These are phyloP conservation scores for Nicotiana undulata DNA, from an alignment of 257 asterid genomes.

Conservation along the genomic window DNA sequence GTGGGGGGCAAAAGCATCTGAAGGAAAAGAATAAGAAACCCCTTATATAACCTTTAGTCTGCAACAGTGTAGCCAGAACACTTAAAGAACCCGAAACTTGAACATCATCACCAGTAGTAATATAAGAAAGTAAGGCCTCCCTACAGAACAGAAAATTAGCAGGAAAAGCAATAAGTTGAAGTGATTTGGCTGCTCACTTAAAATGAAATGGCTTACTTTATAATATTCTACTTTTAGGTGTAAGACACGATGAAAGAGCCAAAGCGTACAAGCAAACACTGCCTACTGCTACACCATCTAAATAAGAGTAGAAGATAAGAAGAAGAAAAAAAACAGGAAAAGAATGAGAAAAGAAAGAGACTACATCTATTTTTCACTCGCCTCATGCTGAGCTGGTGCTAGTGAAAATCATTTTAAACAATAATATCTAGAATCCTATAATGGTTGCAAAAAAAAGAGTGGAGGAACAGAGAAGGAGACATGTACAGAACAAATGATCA, in stretches of 20 bases:
- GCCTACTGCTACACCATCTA: neutral
- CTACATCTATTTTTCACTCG: neutral
- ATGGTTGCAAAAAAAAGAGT: neutral
- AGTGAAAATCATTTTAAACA: neutral
- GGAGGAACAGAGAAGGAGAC: neutral
- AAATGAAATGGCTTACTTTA: neutral
- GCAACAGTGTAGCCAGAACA: slow-evolving; percentile 81
- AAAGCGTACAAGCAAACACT: neutral
- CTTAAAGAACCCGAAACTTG: slow-evolving; percentile 85
- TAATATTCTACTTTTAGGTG: neutral
- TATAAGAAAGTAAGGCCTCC: slow-evolving; percentile 85
- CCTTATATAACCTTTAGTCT: slow-evolving; percentile 69
- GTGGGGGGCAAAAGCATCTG: slow-evolving; percentile 17
- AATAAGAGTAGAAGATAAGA: neutral
- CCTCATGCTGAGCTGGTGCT: neutral
- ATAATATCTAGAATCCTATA: neutral
- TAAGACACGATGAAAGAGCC: neutral
- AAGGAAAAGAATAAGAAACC: slow-evolving; percentile 13
- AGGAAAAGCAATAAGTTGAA: neutral
- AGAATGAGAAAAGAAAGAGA: neutral
- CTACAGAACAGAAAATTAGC: slow-evolving; percentile 31
- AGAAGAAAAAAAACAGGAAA: neutral
- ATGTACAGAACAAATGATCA: neutral
- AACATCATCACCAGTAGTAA: slow-evolving; percentile 71
- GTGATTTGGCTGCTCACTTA: neutral